Evolutionary conservation across 2,329 filamentous ascomycete genomes (phyloP), one percentile per base, ranked within the genome.

Genomic region (Claviceps maximensis): DNA sequence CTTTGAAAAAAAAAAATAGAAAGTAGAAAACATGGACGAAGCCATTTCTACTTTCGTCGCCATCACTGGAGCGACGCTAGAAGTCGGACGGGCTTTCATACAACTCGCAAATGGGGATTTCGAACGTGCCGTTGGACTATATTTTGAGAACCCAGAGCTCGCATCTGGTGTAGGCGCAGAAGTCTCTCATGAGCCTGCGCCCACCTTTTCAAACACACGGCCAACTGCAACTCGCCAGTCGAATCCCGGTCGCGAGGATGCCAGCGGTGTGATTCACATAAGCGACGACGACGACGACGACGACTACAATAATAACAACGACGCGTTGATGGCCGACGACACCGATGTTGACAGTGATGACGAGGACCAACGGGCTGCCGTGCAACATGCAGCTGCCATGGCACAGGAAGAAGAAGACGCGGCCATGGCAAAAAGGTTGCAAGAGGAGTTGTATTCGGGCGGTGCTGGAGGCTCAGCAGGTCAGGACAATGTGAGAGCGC

Each of bases 381-480:
- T 65, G 4, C 68, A 68, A 29, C 66, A 68, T 23, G 71, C 67
- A 1, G 69, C 64, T 4, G 64, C 64, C 1, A 69, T 75, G 41
- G 80, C 77, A 17, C 74, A 82, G 51, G 80, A 86, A 58, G 90
- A 96, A 58, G 89, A 95, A 62, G 93, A 98, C 63, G 90, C 89
- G 51, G 90, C 87, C 45, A 91, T 97, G 83, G 93, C 93, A 7
- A 82, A 90, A 66, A 81, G 87, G 54, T 69, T 98, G 55, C 93
- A 98, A 67, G 87, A 98, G 63, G 89, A 98, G 68, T 78, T 95
- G 64, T 97, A 96, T 61, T 77, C 79, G 51, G 78, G 61, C 38
- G 69, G 62, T 8, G 63, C 65, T 41, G 72, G 70, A 15, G 71
- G 70, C 41, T 71, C 66, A 23, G 70, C 65, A 31, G 71, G 67